Evolutionary conservation across 768 basidiomycete genomes (phyloP).

Genomic region (Lenzites betulinus): DNA sequence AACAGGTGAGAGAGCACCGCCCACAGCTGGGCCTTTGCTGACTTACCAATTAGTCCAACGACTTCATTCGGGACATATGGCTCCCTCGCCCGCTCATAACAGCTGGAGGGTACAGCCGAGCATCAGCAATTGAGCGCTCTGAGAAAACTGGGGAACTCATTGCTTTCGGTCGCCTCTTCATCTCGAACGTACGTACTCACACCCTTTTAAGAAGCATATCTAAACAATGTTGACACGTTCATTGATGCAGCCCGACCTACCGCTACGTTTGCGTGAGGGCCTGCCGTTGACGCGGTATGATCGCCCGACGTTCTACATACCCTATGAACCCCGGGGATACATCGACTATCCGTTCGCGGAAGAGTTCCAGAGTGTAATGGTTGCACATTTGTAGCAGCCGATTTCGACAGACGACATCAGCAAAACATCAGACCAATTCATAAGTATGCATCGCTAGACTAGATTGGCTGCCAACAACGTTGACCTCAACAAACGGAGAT

Average conservation of each 20-base stretch:
- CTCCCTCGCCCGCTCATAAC: constrained; percentile 26
- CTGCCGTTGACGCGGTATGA: constrained; percentile 38
- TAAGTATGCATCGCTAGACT: too few species aligned
- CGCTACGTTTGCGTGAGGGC: constrained; percentile 37
- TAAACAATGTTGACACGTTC: too few species aligned
- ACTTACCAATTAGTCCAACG: too few species aligned
- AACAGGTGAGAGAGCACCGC: not conserved
- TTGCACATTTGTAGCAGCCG: too few species aligned
- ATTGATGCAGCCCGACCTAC: constrained; percentile 46
- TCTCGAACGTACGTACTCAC: constrained; percentile 30
- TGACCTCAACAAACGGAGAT: not conserved
- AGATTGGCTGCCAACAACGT: too few species aligned
- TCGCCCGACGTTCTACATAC: constrained; percentile 42
- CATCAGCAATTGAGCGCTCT: constrained; percentile 22
- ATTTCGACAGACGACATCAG: too few species aligned
- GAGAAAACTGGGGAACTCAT: constrained; percentile 28
- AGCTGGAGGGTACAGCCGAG: constrained; percentile 27
- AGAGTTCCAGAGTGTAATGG: too few species aligned
- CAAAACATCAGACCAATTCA: too few species aligned
- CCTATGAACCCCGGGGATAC: constrained; percentile 33
- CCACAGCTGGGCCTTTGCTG: not conserved
- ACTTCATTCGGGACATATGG: constrained; percentile 28
- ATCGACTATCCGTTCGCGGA: constrained; percentile 25
- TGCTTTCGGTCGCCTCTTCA: constrained; percentile 31
- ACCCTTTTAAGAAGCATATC: too few species aligned